Conservation (phyloP, 192 early-diverging fungal species). For the Podila epigama region DNA sequence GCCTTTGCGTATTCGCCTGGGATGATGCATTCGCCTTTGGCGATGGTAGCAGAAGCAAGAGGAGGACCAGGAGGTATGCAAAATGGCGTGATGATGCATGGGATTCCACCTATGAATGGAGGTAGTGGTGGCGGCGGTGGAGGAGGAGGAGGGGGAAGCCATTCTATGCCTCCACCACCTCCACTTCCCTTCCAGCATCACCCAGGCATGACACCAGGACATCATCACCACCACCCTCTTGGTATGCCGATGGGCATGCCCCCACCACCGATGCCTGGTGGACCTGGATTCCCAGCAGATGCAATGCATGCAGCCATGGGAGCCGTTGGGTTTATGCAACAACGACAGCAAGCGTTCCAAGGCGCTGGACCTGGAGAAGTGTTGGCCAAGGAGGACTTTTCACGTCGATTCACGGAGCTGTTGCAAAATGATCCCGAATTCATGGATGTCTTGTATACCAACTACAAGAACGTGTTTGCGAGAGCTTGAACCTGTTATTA, state of each 20-base stretch:
- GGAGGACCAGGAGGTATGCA: no score
- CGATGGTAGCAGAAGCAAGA: conserved; percentile 1
- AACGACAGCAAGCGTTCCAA: conserved; percentile 34
- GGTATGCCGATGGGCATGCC: conserved; percentile 26
- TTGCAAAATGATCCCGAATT: conserved; percentile 56
- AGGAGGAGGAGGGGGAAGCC: not conserved
- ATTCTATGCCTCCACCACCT: conserved; percentile 11
- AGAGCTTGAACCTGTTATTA: no score
- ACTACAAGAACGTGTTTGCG: conserved; percentile 41
- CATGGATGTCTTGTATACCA: conserved; percentile 55
- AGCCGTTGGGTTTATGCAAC: conserved; percentile 44
- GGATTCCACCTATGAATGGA: conserved; percentile 14
- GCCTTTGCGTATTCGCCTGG: conserved; percentile 39
- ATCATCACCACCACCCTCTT: conserved; percentile 6
- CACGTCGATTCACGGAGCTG: conserved; percentile 53
- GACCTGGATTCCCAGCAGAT: conserved; percentile 33
- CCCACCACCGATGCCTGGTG: conserved; percentile 11
- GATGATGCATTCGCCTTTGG: conserved; percentile 41
- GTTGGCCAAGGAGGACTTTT: conserved; percentile 58
- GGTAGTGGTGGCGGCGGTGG: no score
- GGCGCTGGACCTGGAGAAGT: conserved; percentile 21
- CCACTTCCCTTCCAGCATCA: conserved; percentile 23
- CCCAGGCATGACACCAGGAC: not conserved
- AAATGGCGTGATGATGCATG: conserved; percentile 18
- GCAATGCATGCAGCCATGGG: conserved; percentile 51